Conservation (phyloP, 176 grass and related monocot species). For the Oryza rufipogon region DNA sequence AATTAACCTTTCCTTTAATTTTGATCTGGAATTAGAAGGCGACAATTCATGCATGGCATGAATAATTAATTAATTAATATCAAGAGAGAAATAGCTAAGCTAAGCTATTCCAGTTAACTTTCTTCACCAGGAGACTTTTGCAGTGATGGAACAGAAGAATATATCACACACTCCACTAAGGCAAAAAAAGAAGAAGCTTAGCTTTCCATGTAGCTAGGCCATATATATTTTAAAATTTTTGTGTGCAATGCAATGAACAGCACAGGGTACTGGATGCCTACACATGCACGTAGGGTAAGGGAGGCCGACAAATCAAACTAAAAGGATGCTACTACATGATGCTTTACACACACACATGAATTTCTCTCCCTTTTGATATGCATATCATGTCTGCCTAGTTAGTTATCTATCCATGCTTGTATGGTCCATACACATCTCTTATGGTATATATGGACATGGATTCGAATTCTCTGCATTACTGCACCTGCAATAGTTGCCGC, state of each 20-base stretch:
- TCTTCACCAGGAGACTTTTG: slow-evolving; percentile 14
- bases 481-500: no score
- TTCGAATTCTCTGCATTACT: no score
- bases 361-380: slow-evolving; percentile 14
- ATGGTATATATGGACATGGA: not conserved
- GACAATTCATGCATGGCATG: slow-evolving; percentile 1
- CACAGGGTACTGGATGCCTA: slow-evolving; percentile 19
- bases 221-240: not conserved
- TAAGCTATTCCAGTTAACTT: slow-evolving; percentile 6
- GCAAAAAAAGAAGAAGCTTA: slow-evolving; percentile 39
- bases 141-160: slow-evolving; percentile 47
- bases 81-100: no score
- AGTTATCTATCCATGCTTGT: slow-evolving; percentile 17
- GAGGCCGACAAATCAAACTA: slow-evolving; percentile 9
- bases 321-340: slow-evolving; percentile 18
- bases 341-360: slow-evolving; percentile 46
- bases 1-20: not conserved
- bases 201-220: not conserved
- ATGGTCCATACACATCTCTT: not conserved
- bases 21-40: not conserved
- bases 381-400: slow-evolving; percentile 42
- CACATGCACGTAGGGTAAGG: slow-evolving; percentile 23
- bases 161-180: slow-evolving; percentile 43
- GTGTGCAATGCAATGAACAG: slow-evolving; percentile 4
- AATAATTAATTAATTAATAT: not conserved